Evolutionary conservation across 805 yeast genomes (phyloP), one percentile per base, ranked within the genome.

Genomic region (Candida awuae): DNA sequence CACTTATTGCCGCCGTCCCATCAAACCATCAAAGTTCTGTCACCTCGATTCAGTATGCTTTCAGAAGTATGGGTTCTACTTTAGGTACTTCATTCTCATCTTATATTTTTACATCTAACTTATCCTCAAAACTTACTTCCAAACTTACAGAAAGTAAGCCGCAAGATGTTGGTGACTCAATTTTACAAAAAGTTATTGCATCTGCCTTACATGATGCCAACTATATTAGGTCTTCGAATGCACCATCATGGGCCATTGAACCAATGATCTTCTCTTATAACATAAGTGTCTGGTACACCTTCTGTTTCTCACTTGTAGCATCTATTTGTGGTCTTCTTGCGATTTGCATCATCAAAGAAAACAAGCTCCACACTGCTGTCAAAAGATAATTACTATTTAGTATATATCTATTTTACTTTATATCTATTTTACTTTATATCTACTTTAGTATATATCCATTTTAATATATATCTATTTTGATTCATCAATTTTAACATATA

Each of bases 1-100:
- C 86, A 1, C 68, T 80, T 62, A 79, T 81, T 46, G 82, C 87
- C 2, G 77, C 86, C 1, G 87, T 77, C 8, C 85, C 86, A 2
- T 57, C 66, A 28, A 73, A 77, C 41, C 71, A 68, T 48, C 88
- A 80, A 53, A 80, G 84, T 2, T 67, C 81, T 20, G 75, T 80
- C 1, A 78, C 84, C 0, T 74, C 84, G 4, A 73, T 78, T 44
- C 80, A 75, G 46, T 78, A 78, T 49, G 71, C 81, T 1, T 77
- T 77, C 53, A 67, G 84, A 55, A 70, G 82, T 8, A 71, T 80
- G 14, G 84, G 84, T 0, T 75, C 84, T 1, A 76, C 83, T 0
- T 56, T 77, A 19, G 84, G 84, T 37, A 77, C 77, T 10, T 65
- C 86, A 0, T 55, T 77, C 32, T 81, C 80, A 0, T 73, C 81